These are phyloP conservation scores for Xylariaceae sp. DNA, from an alignment of 2,329 filamentous ascomycete species.

Conservation along the genomic window DNA sequence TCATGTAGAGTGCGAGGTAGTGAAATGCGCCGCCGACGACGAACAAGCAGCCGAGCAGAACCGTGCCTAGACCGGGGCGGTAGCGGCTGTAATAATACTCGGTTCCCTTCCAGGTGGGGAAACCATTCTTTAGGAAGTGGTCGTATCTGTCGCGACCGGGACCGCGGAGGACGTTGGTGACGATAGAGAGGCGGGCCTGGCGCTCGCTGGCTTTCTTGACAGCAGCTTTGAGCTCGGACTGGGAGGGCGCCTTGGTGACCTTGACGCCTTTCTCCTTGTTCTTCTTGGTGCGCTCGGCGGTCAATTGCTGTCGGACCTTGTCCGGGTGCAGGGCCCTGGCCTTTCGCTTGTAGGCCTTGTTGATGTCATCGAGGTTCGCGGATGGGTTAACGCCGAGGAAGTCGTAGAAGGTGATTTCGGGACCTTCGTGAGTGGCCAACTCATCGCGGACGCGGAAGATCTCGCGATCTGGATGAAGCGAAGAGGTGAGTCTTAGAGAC, in stretches of 20 bases:
- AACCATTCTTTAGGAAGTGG: slow-evolving; percentile 87
- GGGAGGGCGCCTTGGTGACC: slow-evolving; percentile 64
- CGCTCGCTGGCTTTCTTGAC: slow-evolving; percentile 76
- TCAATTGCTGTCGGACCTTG: slow-evolving; percentile 84
- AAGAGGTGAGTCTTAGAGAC: not conserved
- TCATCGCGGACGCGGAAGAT: slow-evolving; percentile 96
- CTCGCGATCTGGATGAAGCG: slow-evolving; percentile 67
- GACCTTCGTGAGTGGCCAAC: slow-evolving; percentile 67
- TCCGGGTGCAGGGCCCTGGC: slow-evolving; percentile 82
- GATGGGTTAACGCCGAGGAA: slow-evolving; percentile 72
- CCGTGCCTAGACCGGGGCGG: slow-evolving; percentile 82
- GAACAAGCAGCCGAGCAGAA: slow-evolving; percentile 74
- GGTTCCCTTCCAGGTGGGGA: slow-evolving; percentile 93
- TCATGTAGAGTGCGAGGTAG: slow-evolving; percentile 78
- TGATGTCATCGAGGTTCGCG: slow-evolving; percentile 81
- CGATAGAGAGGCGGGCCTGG: slow-evolving; percentile 77
- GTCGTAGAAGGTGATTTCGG: slow-evolving; percentile 85
- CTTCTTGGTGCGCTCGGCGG: slow-evolving; percentile 59
- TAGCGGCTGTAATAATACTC: slow-evolving; percentile 97
- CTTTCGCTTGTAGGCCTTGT: slow-evolving; percentile 88
- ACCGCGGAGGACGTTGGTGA: slow-evolving; percentile 80
- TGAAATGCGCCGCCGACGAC: slow-evolving; percentile 79
- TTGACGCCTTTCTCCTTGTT: slow-evolving; percentile 53
- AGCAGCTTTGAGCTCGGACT: slow-evolving; percentile 70
- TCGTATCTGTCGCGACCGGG: slow-evolving; percentile 82